These are phyloP conservation scores for Lojkania enalia DNA, from an alignment of 2,329 filamentous ascomycete species.

Conservation along the genomic window DNA sequence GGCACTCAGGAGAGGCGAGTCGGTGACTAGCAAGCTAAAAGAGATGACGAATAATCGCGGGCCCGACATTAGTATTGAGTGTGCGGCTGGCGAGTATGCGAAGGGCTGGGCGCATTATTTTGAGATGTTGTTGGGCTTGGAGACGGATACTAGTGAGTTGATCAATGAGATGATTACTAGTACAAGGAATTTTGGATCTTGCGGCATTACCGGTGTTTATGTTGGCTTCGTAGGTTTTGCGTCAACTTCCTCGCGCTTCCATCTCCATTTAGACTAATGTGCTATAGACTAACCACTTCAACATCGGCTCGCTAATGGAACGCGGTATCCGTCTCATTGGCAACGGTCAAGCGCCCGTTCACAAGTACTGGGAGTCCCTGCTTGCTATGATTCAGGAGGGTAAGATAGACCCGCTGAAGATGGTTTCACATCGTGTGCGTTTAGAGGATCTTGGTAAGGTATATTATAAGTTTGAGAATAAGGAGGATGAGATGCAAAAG, in stretches of 20 bases:
- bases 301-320: slow-evolving; percentile 83
- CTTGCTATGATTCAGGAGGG: slow-evolving; percentile 67
- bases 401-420: slow-evolving; percentile 73
- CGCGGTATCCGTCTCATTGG: slow-evolving; percentile 78
- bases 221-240: slow-evolving; percentile 58
- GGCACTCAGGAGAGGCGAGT: slow-evolving; percentile 63
- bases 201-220: slow-evolving; percentile 75
- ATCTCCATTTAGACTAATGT: neutral
- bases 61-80: slow-evolving; percentile 74
- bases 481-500: slow-evolving; percentile 77
- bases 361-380: slow-evolving; percentile 82
- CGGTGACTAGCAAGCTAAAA: slow-evolving; percentile 72
- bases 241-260: no score
- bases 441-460: slow-evolving; percentile 56
- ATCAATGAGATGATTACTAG: slow-evolving; percentile 78
- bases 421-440: slow-evolving; percentile 75
- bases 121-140: slow-evolving; percentile 65
- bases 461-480: slow-evolving; percentile 69
- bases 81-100: slow-evolving; percentile 65
- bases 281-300: slow-evolving; percentile 74
- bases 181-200: slow-evolving; percentile 72
- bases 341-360: slow-evolving; percentile 72
- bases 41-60: slow-evolving; percentile 70
- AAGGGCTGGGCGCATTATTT: slow-evolving; percentile 65
- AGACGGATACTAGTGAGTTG: slow-evolving; percentile 84